Base-by-base conservation (phyloP, 164 flowering plant genomes). In the Annona squamosa region DNA sequence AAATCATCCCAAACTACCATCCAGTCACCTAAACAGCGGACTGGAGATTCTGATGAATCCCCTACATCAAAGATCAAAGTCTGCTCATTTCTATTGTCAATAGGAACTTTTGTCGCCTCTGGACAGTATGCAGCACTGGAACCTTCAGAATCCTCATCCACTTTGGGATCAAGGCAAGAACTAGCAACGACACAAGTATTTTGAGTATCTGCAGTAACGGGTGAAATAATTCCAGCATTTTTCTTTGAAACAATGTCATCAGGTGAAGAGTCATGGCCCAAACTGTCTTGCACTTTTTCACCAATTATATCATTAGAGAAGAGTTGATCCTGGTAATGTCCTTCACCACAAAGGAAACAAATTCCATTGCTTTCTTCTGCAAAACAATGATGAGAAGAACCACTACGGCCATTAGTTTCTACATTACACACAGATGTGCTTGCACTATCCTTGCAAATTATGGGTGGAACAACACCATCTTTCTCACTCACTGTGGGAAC, bases 1-100 rank as follows among this genome's bases (percentile, higher is more conserved):
- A 65, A 84, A 45, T 81, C 71, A 71, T 95, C 99, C 98, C 95
- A 91, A 79, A 75, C 83, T 3, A 79, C 83, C 68, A 48, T 82
- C 97, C 97, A 91, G 19, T 89, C 90, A 62, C 83, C 88, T 76
- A 71, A 74, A 41, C 67, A 81, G 74, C 69, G 57, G 6, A 73
- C 75, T 12, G 74, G 56, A 69, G 74, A 75, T 44, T 64, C 64
- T 65, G 74, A 73, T 19, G 65, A n/a, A 3, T 41, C 68, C 9
- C 63, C 56, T 70, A 74, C 63, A 26, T 80, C 82, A 68, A 76
- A 42, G 57, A 63, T 75, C 41, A 7, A 52, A 52, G 72, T 64
- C 69, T 63, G 77, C 68, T 77, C 80, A 63, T 44, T 47, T 65
- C 63, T 44, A 56, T 68, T 70, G 62, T 61, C 76, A 70, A 47